A percentile compares a stretch with the other conserved stretches of the same genome.
These are phyloP conservation scores for Crucibulum cyathiforme DNA, from an alignment of 1,284 basidiomycete species.

Conservation along the genomic window DNA sequence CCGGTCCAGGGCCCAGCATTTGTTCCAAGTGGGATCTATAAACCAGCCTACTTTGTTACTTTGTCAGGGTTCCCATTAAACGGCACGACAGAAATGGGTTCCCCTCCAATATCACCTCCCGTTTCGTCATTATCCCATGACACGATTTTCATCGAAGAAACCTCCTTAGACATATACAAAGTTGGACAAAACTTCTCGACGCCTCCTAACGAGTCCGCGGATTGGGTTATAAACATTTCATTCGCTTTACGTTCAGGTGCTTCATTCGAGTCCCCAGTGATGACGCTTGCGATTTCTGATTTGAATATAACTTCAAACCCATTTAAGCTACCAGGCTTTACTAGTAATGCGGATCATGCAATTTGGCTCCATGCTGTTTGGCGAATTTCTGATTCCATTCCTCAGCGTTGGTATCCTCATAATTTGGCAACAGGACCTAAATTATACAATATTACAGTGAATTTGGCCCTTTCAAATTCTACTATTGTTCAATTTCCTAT, in stretches of 20 bases:
- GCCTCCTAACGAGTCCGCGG: conserved; percentile 48
- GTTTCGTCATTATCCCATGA: conserved; percentile 19
- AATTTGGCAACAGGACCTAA: conserved; percentile 57
- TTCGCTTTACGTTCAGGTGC: conserved; percentile 54
- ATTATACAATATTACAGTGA: conserved; percentile 55
- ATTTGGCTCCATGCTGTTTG: conserved; percentile 52
- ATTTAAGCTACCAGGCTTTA: conserved; percentile 30
- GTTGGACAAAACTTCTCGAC: conserved; percentile 49
- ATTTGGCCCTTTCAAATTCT: conserved; percentile 15
- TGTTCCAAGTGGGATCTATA: conserved; percentile 59
- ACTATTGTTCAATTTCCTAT: conserved; percentile 37
- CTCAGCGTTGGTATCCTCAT: conserved; percentile 60
- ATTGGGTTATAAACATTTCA: conserved; percentile 63
- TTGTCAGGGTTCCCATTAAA: conserved; percentile 31
- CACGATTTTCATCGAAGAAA: conserved; percentile 56
- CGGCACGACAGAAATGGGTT: neutral
- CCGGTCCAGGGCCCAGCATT: conserved; percentile 58
- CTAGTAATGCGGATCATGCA: conserved; percentile 24
- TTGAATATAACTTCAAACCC: conserved; percentile 33
- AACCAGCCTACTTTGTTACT: conserved; percentile 57
- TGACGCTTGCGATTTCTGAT: conserved; percentile 55
- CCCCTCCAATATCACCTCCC: conserved; percentile 21
- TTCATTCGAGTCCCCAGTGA: conserved; percentile 36
- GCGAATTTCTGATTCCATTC: conserved; percentile 50
- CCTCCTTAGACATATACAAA: conserved; percentile 61